Conservation (phyloP, 2,329 filamentous ascomycete genomes). For the Eurotiales sp. region DNA sequence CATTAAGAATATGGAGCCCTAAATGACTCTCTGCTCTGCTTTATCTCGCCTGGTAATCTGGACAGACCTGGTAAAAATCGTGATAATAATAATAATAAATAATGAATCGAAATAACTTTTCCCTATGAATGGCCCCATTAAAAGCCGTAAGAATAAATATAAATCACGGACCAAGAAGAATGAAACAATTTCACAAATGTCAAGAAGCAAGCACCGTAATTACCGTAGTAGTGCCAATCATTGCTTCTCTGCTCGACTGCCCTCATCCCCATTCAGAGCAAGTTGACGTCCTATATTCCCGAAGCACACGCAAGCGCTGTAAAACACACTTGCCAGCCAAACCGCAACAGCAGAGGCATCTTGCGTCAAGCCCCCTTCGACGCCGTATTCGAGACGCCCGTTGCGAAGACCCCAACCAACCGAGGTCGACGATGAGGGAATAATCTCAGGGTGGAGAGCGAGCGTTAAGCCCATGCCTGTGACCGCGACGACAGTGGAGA, state of each 20-base stretch:
- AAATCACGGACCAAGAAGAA: not conserved
- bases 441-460: constrained; percentile 70
- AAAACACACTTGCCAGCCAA: constrained; percentile 90
- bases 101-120: constrained; percentile 3
- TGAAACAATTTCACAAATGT: not conserved
- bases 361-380: constrained; percentile 39
- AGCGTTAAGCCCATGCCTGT: constrained; percentile 71
- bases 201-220: not conserved
- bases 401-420: constrained; percentile 26
- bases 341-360: constrained; percentile 63
- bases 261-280: constrained; percentile 41
- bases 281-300: constrained; percentile 87
- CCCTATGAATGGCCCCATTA: not conserved
- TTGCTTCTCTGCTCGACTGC: not conserved
- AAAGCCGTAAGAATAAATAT: not conserved
- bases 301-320: constrained; percentile 93
- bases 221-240: not conserved
- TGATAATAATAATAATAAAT: constrained; percentile 5
- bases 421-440: constrained; percentile 49
- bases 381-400: constrained; percentile 28
- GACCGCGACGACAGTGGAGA: constrained; percentile 70
- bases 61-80: constrained; percentile 9
- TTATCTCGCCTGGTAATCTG: not conserved
- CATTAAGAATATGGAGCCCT: not conserved
- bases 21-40: not conserved